Evolutionary conservation across 179 eudicot genomes (phyloP), one percentile per base, ranked within the genome.

Genomic region (Nepenthes alata): DNA sequence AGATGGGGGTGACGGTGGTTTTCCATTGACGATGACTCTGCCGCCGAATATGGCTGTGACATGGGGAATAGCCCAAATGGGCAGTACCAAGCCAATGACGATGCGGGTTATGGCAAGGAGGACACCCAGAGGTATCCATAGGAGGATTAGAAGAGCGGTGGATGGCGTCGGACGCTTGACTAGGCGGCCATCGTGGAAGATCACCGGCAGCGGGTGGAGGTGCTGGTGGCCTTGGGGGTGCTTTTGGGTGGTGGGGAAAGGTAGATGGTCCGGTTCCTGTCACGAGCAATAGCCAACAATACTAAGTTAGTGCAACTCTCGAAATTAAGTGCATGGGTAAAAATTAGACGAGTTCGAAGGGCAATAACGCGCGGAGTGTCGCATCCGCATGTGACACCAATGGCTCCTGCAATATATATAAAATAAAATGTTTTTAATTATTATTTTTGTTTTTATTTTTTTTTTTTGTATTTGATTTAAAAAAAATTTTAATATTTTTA

Each of bases 181-280:
- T 0, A 91, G 85, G 49, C 97, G 88, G 14, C 97, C 97, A 58
- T 88, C 97, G 64, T 91, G 97, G 74, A 91, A 91, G 70, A 88
- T 91, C 72, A 88, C 97, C 25, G 97, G 97, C 12, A 76, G 49
- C 9, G 97, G 97, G 48, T 75, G 80, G 66, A 68, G 47, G 37
- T 57, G 68, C 57, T 80, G 70, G 36, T 61, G 15, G 47, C 45
- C 34, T 69, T 53, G 11, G 1, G 62, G 45, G 48, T 61, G 67
- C 14, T 62, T 56, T 34, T 58, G 16, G 47, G 55, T 44, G 71
- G 39, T 61, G 59, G 55, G 57, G 77, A 78, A 81, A 61, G 89
- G 97, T 47, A 85, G 69, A 60, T 72, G 67, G 35, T 62, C 65
- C 68, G 72, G 66, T 72, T 81, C 89, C 97, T 89, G 77, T 7